Evolutionary conservation across 2,329 filamentous ascomycete genomes (phyloP), one percentile per base, ranked within the genome.

Genomic region (Colletotrichum camelliae): DNA sequence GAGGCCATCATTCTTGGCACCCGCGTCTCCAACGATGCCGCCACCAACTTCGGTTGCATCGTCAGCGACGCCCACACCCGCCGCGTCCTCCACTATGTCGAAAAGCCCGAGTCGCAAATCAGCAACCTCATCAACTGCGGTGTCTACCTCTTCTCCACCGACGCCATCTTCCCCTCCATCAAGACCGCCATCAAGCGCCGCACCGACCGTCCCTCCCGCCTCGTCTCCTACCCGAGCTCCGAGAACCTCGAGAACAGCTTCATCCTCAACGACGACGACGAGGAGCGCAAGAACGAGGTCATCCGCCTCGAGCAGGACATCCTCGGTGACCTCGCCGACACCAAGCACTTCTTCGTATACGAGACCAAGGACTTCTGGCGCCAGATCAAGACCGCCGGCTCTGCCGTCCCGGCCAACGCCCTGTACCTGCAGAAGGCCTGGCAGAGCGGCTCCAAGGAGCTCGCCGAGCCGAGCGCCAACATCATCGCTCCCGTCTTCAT

Each of bases 341-440:
- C 92, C 91, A 97, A 98, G 87, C 95, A 97, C 85, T 99, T 99
- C 89, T 98, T 96, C 86, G 97, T 98, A 37, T 94, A 98, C 85
- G 97, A 99, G 89, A 98, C 96, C 79, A 98, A 97, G 88, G 97
- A 98, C 85, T 99, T 99, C 86, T 99, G 97, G 97, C 95, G 97
- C 81, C 97, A 99, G 89, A 98, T 99, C 91, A 99, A 99, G 91
- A 98, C 97, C 2, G 97, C 97, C 76, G 97, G 97, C 76, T 98
- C 96, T 7, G 97, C 97, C 66, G 96, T 99, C 33, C 97, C 97
- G 18, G 97, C 97, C 78, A 98, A 98, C 82, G 97, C 97, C 16
- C 91, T 99, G 39, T 99, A 99, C 87, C 92, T 99, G 70, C 95
- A 97, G 84, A 95, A 98, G 88, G 96, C 97, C 24, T 94, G 94